These are phyloP conservation scores for Paramecium sonneborni DNA, from an alignment of 73 alveolate species.

Conservation along the genomic window DNA sequence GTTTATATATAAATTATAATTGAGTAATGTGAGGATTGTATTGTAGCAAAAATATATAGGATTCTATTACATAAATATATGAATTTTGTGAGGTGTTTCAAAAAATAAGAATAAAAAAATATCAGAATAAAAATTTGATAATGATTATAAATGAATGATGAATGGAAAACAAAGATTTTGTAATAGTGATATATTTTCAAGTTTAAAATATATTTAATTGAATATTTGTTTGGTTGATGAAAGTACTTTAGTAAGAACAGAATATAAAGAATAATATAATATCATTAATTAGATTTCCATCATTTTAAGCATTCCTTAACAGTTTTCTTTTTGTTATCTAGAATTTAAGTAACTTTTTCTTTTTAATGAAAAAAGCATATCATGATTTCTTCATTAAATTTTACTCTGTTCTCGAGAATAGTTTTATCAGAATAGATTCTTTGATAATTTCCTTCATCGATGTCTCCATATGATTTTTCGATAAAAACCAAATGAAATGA, in stretches of 20 bases:
- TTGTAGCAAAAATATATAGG: not conserved
- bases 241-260: not conserved
- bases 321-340: not conserved
- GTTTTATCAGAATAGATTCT: not conserved
- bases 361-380: not conserved
- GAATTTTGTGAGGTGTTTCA: not conserved
- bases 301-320: not conserved
- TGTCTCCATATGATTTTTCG: not conserved
- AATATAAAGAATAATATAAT: not conserved
- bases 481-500: not conserved
- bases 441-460: not conserved
- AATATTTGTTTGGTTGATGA: not conserved
- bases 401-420: not conserved
- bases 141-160: not conserved
- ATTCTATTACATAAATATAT: not conserved
- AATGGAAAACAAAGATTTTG: not conserved
- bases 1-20: not conserved
- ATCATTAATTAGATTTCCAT: not conserved
- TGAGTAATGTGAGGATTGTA: not conserved
- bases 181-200: not conserved
- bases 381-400: not conserved
- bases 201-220: not conserved
- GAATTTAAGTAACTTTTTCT: constrained; percentile 1
- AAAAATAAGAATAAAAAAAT: not conserved
- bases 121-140: not conserved